Percentiles rank a stretch among this genome's conserved stretches.
phyloP scores from a whole-genome alignment of 345 rosid species.

The Linum tenue region DNA sequence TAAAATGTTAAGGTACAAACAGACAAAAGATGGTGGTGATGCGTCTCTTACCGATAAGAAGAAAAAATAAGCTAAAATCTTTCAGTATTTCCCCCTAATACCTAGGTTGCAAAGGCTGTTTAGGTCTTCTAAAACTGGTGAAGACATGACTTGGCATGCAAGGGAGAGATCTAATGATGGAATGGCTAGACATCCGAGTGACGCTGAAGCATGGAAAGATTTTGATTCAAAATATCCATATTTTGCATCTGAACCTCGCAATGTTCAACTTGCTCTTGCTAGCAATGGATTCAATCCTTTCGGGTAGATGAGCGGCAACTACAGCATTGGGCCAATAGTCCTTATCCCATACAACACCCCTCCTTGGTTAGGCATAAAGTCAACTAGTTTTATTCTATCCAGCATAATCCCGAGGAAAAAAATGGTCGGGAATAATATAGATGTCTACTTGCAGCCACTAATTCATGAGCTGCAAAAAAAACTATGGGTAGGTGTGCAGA shows the following conservation, averaged over 20 bases:
- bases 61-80: not conserved
- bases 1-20: not conserved
- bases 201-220: not conserved
- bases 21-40: not conserved
- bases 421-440: not conserved
- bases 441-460: not conserved
- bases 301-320: not conserved
- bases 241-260: not conserved
- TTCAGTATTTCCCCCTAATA: slow-evolving; percentile 5
- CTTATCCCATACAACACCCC: slow-evolving; percentile 2
- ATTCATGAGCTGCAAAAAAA: not conserved
- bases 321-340: not conserved
- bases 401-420: slow-evolving; percentile 5
- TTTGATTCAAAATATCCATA: not conserved
- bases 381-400: not conserved
- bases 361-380: not conserved
- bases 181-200: not conserved
- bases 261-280: not conserved
- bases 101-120: slow-evolving; percentile 11
- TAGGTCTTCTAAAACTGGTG: slow-evolving; percentile 3
- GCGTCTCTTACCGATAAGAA: not conserved
- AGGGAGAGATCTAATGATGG: not conserved
- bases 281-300: not conserved
- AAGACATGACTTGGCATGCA: slow-evolving; percentile 13
- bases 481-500: not conserved